phyloP scores from a whole-genome alignment of 1,284 basidiomycete genomes.

The Cryptococcus neoformans region DNA sequence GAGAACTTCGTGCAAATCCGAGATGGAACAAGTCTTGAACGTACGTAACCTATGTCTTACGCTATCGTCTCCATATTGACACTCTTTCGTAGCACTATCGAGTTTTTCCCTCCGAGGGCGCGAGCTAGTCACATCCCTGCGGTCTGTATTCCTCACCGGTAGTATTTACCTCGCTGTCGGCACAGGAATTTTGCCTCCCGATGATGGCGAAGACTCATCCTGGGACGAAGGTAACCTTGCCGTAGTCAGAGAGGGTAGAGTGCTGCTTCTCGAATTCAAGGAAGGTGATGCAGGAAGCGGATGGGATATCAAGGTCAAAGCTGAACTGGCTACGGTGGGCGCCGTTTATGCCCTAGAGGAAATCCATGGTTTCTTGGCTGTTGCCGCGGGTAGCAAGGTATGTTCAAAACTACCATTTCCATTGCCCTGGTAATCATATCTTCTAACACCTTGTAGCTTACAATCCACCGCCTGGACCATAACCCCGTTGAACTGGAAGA shows the following conservation, averaged over 20 bases:
- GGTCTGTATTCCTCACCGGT: slow-evolving; percentile 27
- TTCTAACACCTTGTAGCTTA: slow-evolving; percentile 8
- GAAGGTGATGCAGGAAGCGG: slow-evolving; percentile 4
- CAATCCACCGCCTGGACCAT: not conserved
- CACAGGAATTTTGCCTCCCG: slow-evolving; percentile 33
- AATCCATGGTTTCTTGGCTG: slow-evolving; percentile 52
- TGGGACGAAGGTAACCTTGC: slow-evolving; percentile 20
- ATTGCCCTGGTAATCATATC: slow-evolving; percentile 26
- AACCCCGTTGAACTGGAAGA: slow-evolving; percentile 29
- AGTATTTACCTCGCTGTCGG: slow-evolving; percentile 41
- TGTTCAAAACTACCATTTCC: slow-evolving; percentile 36
- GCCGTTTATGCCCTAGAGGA: slow-evolving; percentile 40
- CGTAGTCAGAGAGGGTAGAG: slow-evolving; percentile 35
- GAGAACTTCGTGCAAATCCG: slow-evolving; percentile 64
- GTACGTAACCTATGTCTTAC: slow-evolving; percentile 52
- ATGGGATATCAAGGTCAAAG: slow-evolving; percentile 23
- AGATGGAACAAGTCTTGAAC: slow-evolving; percentile 62
- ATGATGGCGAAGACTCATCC: slow-evolving; percentile 28
- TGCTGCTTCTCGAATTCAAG: slow-evolving; percentile 25
- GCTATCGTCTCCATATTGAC: not conserved
- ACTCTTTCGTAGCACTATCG: not conserved
- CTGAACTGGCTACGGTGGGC: slow-evolving; percentile 27
- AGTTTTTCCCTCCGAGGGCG: slow-evolving; percentile 17
- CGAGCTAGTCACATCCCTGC: slow-evolving; percentile 33
- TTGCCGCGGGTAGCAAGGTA: slow-evolving; percentile 68